Base-by-base conservation (phyloP, 176 grass and related monocot species). In the Juncus effusus region DNA sequence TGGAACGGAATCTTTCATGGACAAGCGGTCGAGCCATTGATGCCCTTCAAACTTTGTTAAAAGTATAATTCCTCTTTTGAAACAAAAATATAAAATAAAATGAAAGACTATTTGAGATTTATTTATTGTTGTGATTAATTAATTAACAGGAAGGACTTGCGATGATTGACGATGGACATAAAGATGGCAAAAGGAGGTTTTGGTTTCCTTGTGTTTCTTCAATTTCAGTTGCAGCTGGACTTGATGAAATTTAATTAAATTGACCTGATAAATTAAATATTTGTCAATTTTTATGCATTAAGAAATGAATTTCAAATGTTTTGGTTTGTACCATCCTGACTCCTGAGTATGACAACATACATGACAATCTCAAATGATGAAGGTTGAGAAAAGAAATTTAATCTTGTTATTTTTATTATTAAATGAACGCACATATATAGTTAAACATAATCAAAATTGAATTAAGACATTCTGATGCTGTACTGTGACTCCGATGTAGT, bases 131-230 rank as follows among this genome's bases (percentile, higher is more conserved):
- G 37, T 70, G 66, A 16, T 70, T 41, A 70, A 49, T 56, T 59
- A 72, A 55, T 12, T 42, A 59, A 12, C 83, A 97, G 94, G 94
- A 92, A 59, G 94, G 94, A 54, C 88, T 97, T 75, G 88, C 85
- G 44, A 97, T 97, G 94, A 97, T 97, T 8, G 94, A 97, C 13
- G 85, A 89, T 70, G 94, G 94, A 5, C 88, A 97, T 76, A 88
- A 63, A 76, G 93, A 97, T 7, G 80, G 77, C 40, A 89, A 81
- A 51, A 84, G 83, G 16, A 80, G 85, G 64, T 92, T 92, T 65
- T 97, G 94, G 94, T 97, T 97, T 76, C 88, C 94, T 3, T 97
- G 88, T 37, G 88, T 89, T 53, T 81, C 88, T 50, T 44, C 84
- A 65, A 92, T 78, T 51, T 84, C 88, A 9, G 78, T 82, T 4